A percentile compares a stretch with the other conserved stretches of the same genome.
Evolutionary conservation across 108 stramenopile genomes (phyloP).

Genomic region (Cyclotella distinguenda): DNA sequence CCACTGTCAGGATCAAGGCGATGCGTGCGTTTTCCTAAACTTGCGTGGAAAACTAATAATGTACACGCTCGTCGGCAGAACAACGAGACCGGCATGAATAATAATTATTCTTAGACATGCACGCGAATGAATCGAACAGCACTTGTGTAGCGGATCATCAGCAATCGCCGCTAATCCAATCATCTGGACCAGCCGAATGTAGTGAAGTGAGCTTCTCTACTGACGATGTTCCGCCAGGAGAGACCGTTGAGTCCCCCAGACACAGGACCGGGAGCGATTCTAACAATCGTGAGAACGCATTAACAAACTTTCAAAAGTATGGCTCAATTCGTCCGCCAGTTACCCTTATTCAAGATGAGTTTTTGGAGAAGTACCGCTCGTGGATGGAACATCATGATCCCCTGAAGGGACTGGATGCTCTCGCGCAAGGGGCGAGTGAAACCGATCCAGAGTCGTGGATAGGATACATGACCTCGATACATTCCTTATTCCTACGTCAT

Average conservation of each 20-base stretch:
- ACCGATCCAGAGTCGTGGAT: constrained; percentile 1
- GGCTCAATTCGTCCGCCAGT: constrained; percentile 39
- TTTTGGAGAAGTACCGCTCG: constrained; percentile 31
- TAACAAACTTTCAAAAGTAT: constrained; percentile 35
- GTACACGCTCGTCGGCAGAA: too few relatives aligned
- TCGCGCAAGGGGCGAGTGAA: not conserved
- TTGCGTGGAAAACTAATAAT: too few relatives aligned
- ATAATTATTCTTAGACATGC: too few relatives aligned
- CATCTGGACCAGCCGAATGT: not conserved
- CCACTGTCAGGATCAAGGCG: too few relatives aligned
- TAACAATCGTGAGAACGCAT: not conserved
- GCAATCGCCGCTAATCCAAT: not conserved
- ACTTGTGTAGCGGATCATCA: not conserved
- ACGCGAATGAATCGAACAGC: too few relatives aligned
- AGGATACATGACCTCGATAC: constrained; percentile 6
- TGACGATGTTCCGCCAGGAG: not conserved
- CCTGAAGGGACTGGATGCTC: constrained; percentile 14
- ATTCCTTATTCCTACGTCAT: not conserved
- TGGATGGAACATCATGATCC: constrained; percentile 37
- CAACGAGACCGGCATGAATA: too few relatives aligned
- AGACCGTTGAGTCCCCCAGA: not conserved
- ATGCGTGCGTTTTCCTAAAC: too few relatives aligned
- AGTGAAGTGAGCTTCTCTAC: not conserved
- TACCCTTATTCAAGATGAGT: constrained; percentile 33
- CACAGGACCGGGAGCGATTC: not conserved